Evolutionary conservation across 2,329 filamentous ascomycete genomes (phyloP).

Genomic region (Chrysoporthe deuterocubensis): DNA sequence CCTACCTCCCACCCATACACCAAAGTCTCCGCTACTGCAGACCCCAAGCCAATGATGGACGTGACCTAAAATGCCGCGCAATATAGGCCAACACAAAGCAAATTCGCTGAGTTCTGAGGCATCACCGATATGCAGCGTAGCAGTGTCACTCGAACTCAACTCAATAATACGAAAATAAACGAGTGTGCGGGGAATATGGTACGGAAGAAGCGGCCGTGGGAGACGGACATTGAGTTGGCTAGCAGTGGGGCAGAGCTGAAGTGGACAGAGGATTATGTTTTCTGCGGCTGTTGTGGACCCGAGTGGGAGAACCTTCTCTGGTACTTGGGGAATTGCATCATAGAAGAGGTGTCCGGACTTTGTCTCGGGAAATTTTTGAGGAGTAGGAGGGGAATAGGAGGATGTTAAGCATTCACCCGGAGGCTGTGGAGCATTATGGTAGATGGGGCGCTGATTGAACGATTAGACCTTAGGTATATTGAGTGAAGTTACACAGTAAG

Average conservation of each 20-base stretch:
- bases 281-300: neutral
- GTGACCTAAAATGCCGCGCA: neutral
- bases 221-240: neutral
- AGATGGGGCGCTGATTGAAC: neutral
- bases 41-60: neutral
- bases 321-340: neutral
- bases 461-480: neutral
- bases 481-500: constrained; percentile 1
- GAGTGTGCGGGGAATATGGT: neutral
- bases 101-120: neutral
- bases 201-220: neutral
- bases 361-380: neutral
- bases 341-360: neutral
- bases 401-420: neutral
- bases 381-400: neutral
- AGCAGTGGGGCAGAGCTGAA: neutral
- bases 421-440: neutral
- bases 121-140: neutral
- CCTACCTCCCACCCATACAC: neutral
- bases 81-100: neutral
- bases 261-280: too few relatives aligned
- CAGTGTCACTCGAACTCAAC: neutral
- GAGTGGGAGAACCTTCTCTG: neutral
- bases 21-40: neutral
- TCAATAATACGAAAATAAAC: neutral